phyloP scores from a whole-genome alignment of 805 yeast genomes.

The Yarrowia hollandica region DNA sequence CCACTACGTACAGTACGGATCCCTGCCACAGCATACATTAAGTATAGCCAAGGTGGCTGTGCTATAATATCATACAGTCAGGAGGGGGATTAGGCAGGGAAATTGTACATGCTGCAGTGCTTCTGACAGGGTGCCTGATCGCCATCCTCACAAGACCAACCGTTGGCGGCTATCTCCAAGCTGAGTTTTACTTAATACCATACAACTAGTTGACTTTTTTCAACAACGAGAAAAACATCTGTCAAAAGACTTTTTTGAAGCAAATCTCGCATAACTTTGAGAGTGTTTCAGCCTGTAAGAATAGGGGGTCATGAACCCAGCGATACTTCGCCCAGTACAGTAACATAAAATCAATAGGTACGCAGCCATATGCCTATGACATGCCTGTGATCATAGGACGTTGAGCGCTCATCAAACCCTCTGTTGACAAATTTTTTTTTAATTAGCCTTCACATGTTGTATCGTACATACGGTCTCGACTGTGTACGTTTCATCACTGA shows the following conservation, averaged over 20 bases:
- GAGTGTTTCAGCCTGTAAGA: slow-evolving; percentile 2
- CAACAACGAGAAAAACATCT: too few species aligned
- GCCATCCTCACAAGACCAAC: too few species aligned
- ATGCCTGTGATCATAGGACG: background rate
- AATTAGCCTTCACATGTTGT: background rate
- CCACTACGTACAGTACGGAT: too few species aligned
- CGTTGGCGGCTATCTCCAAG: too few species aligned
- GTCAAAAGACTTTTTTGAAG: too few species aligned
- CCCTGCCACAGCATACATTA: too few species aligned
- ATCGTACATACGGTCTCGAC: background rate
- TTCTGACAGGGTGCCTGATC: too few species aligned
- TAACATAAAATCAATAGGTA: background rate
- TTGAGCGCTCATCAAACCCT: slow-evolving; percentile 1
- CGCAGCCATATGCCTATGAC: background rate
- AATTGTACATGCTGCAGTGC: slow-evolving; percentile 5
- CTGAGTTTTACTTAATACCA: too few species aligned
- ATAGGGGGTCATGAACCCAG: background rate
- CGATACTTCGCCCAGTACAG: background rate
- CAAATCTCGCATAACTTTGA: too few species aligned
- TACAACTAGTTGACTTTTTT: too few species aligned
- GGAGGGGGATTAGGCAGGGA: background rate
- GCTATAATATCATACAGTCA: background rate
- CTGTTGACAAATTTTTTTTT: background rate
- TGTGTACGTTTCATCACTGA: slow-evolving; percentile 13
- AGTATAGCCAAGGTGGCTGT: too few species aligned